A percentile compares a stretch with the other conserved stretches of the same genome.
Conservation (phyloP, 495 filamentous ascomycete species). For the Neurospora sp. region DNA sequence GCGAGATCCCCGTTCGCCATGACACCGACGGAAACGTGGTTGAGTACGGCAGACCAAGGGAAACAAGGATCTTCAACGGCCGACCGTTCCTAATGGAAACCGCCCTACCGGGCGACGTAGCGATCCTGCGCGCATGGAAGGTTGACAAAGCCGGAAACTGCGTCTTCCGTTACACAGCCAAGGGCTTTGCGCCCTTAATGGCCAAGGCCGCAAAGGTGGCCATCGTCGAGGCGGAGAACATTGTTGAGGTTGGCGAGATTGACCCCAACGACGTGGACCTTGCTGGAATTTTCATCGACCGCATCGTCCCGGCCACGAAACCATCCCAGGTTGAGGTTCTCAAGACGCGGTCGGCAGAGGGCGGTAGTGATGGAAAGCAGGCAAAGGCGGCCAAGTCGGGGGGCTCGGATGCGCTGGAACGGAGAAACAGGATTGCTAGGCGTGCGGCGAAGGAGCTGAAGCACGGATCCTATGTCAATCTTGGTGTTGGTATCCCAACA, state of each 20-base stretch:
- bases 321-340: constrained; percentile 47
- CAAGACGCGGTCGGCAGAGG: constrained; percentile 30
- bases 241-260: constrained; percentile 50
- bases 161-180: constrained; percentile 54
- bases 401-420: constrained; percentile 20
- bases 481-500: constrained; percentile 56
- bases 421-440: constrained; percentile 47
- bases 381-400: constrained; percentile 6
- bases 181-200: constrained; percentile 48
- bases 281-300: constrained; percentile 54
- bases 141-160: constrained; percentile 56
- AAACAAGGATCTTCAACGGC: constrained; percentile 50
- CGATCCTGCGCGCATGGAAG: constrained; percentile 53
- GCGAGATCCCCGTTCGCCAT: constrained; percentile 47
- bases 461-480: constrained; percentile 56
- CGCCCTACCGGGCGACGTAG: constrained; percentile 52
- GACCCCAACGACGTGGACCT: constrained; percentile 49
- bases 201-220: constrained; percentile 53
- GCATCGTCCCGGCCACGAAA: constrained; percentile 48
- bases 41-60: constrained; percentile 43
- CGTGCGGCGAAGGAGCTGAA: constrained; percentile 53
- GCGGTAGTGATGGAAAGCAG: constrained; percentile 11
- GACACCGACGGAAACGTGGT: constrained; percentile 42
- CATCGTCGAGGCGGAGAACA: constrained; percentile 61
- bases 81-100: constrained; percentile 52